Base-by-base conservation (phyloP, 176 grass and related monocot genomes). In the Saccharum spontaneum region DNA sequence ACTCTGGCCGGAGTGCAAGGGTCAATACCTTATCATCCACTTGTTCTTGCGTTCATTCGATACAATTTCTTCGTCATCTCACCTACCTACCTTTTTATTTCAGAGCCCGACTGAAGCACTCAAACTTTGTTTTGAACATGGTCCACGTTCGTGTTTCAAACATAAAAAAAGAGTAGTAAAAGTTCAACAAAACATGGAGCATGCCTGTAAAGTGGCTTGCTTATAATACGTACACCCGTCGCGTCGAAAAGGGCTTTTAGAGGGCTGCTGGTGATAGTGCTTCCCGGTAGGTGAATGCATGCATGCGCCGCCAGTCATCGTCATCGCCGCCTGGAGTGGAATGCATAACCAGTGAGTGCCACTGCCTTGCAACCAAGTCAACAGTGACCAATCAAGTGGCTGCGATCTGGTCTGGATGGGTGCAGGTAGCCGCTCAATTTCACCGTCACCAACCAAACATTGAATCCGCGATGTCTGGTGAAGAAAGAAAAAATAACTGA, bases 381-480 rank as follows among this genome's bases (percentile, higher is more conserved):
- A 15, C 31, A 30, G 44, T 8, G 38, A 77, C 75, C 24, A 46
- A 10, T 59, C 15, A 33, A 71, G 74, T 33, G 63, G 37, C 37
- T 22, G 3, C 24, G 64, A 40, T 69, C 30, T 12, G 57, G 33
- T 33, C 33, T 33, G 33, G 28, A 28, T n/a, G n/a, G n/a, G n/a
- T 60, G 23, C 23, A 59, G 16, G 52, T 55, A 55, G 52, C 52
- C 52, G 52, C 52, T 55, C 52, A 8, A 22, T 78, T 60, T 60
- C 74, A 10, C 30, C 24, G 23, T 77, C 83, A 85, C 64, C 62
- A 84, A 85, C 64, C 62, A 84, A 55, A 67, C 62, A 3, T 54
- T 54, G 36, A 33, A 10, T 22, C 18, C 5, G 33, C 72, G 30
- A 30, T 43, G 76, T 43, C n/a, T 7, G 69, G 13, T 28, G 76